These are phyloP conservation scores for Shiraia sp. DNA, from an alignment of 2,329 filamentous ascomycete genomes.

Conservation along the genomic window DNA sequence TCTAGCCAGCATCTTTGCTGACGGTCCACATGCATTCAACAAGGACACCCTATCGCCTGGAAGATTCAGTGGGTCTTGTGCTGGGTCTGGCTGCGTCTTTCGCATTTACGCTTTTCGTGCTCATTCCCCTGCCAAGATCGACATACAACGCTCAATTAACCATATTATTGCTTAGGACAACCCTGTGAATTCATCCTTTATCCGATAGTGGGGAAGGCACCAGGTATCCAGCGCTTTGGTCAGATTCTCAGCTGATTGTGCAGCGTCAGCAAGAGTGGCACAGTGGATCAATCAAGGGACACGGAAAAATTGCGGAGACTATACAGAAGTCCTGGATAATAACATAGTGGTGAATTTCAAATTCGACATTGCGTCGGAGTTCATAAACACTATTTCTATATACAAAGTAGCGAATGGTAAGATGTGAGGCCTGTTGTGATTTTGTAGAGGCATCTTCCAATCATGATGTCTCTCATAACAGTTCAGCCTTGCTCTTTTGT, in stretches of 20 bases:
- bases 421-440: too few relatives aligned
- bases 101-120: too few relatives aligned
- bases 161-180: slow-evolving; percentile 7
- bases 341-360: too few relatives aligned
- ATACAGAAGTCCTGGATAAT: too few relatives aligned
- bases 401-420: too few relatives aligned
- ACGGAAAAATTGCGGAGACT: not conserved
- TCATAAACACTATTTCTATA: too few relatives aligned
- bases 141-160: slow-evolving; percentile 12
- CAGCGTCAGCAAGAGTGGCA: not conserved
- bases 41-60: too few relatives aligned
- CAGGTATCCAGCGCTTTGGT: not conserved
- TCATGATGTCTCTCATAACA: too few relatives aligned
- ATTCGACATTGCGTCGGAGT: too few relatives aligned
- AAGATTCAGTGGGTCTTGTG: not conserved
- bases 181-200: slow-evolving; percentile 3
- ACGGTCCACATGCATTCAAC: not conserved
- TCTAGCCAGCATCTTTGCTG: not conserved
- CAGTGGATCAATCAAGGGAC: not conserved
- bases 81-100: not conserved
- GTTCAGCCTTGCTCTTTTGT: too few relatives aligned
- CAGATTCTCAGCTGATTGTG: not conserved
- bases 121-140: slow-evolving; percentile 7
- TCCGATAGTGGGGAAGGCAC: slow-evolving; percentile 1
- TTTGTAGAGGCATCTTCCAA: too few relatives aligned